Conservation (phyloP, 345 rosid genomes). For the Rhodamnia argentea region DNA sequence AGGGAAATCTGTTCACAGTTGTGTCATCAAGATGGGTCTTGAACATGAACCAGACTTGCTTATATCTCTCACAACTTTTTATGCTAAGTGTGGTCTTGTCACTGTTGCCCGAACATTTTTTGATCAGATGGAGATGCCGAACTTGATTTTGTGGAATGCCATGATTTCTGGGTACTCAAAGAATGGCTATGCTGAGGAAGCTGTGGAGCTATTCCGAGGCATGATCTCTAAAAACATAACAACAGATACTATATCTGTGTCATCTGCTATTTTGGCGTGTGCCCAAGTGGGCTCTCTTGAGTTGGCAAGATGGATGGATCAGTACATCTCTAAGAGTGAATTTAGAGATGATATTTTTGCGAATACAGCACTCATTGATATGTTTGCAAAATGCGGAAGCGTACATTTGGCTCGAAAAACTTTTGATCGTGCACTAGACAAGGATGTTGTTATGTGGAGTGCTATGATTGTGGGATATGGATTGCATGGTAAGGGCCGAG, state of each 20-base stretch:
- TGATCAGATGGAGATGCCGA: slow-evolving; percentile 8
- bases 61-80: slow-evolving; percentile 9
- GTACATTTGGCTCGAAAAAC: slow-evolving; percentile 4
- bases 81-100: slow-evolving; percentile 10
- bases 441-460: slow-evolving; percentile 16
- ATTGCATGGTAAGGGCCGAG: slow-evolving; percentile 6
- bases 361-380: slow-evolving; percentile 9
- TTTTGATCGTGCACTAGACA: neutral
- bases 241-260: slow-evolving; percentile 4
- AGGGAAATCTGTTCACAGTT: slow-evolving; percentile 7
- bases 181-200: slow-evolving; percentile 13
- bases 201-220: slow-evolving; percentile 8
- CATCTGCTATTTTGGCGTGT: slow-evolving; percentile 10
- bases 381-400: slow-evolving; percentile 11
- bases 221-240: slow-evolving; percentile 1
- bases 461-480: slow-evolving; percentile 14
- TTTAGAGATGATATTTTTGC: slow-evolving; percentile 1
- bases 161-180: slow-evolving; percentile 14
- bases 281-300: slow-evolving; percentile 9
- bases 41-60: slow-evolving; percentile 12
- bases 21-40: slow-evolving; percentile 8
- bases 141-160: slow-evolving; percentile 11
- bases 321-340: neutral
- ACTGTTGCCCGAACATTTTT: slow-evolving; percentile 3
- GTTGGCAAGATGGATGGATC: slow-evolving; percentile 12